Evolutionary conservation across 2,329 filamentous ascomycete species (phyloP), one percentile per base, ranked within the genome.

Genomic region (Drechslerella coelobrocha): DNA sequence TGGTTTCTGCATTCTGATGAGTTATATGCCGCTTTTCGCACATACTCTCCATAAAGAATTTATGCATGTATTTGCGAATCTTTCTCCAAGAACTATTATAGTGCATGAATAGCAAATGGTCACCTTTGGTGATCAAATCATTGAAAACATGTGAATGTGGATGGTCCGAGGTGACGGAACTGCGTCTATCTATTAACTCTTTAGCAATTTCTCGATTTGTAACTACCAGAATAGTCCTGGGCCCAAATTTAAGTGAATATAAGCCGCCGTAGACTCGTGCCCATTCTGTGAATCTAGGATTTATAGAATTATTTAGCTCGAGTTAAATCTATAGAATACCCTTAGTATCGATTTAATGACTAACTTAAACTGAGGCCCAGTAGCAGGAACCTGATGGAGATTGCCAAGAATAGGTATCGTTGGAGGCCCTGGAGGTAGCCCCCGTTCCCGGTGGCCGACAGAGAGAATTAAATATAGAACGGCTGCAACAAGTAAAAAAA

Each of bases 21-120:
- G 76, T 68, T 2, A 81, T 60, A 69, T 84, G 80, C 6, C 80
- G 63, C 50, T 79, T 80, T 34, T 83, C 80, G 14, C 80, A 77
- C 68, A 80, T 78, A 10, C 76, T 77, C 73, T 83, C 82, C 74
- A 78, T 82, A 51, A 83, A 79, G 61, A 79, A 76, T 53, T 81
- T 79, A 59, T 83, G 80, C 5, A 82, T 75, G 2, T 82, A 73
- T 63, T 80, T 81, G n/a, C 83, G 78, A n/a, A 80, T 78, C 2
- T 73, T 77, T 5, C 81, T 77, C 83, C 83, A 84, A 17, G 75
- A 77, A 12, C 79, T 76, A 0, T 80, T 80, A 50, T 83, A 82
- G 37, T 81, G 75, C 79, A 83, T 82, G 23, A 81, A 73, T 2
- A 83, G 76, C 2, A 83, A 75, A 73, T 84, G 82, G 71, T 83